These are phyloP conservation scores for Schwanniomyces yamadae DNA, from an alignment of 805 yeast genomes.

Conservation along the genomic window DNA sequence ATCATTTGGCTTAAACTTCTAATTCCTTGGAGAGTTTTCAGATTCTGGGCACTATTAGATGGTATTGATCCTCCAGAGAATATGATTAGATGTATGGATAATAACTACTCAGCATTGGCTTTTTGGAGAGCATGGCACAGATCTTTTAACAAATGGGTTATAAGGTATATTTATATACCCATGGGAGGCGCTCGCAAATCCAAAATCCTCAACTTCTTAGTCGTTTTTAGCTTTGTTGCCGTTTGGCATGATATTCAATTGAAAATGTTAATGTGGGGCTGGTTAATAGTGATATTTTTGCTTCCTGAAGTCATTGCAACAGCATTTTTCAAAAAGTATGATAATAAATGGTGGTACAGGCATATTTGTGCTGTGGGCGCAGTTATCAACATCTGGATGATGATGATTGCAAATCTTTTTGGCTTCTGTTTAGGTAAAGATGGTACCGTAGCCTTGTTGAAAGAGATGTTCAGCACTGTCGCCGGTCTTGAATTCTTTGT, in stretches of 20 bases:
- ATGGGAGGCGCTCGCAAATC: constrained; percentile 75
- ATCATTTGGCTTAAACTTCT: constrained; percentile 90
- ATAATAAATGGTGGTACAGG: constrained; percentile 65
- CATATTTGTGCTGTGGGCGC: constrained; percentile 86
- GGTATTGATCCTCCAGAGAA: constrained; percentile 96
- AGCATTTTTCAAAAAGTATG: constrained; percentile 37
- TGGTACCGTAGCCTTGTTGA: constrained; percentile 67
- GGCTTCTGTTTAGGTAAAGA: constrained; percentile 94
- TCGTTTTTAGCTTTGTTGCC: constrained; percentile 94
- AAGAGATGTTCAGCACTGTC: constrained; percentile 69
- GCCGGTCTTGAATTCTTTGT: constrained; percentile 66
- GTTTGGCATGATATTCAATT: constrained; percentile 97
- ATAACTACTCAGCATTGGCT: constrained; percentile 89
- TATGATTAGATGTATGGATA: constrained; percentile 94
- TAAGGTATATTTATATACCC: constrained; percentile 86
- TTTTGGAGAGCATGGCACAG: constrained; percentile 99
- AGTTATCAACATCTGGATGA: constrained; percentile 89
- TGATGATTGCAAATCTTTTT: constrained; percentile 94
- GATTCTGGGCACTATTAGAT: constrained; percentile 91
- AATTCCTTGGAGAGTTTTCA: constrained; percentile 93
- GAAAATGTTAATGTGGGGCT: constrained; percentile 88
- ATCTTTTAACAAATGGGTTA: constrained; percentile 86
- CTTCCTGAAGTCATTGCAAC: constrained; percentile 81
- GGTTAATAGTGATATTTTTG: constrained; percentile 84
- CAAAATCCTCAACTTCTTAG: constrained; percentile 71